Conservation (phyloP, 2,329 filamentous ascomycete species). For the Massarina eburnea region DNA sequence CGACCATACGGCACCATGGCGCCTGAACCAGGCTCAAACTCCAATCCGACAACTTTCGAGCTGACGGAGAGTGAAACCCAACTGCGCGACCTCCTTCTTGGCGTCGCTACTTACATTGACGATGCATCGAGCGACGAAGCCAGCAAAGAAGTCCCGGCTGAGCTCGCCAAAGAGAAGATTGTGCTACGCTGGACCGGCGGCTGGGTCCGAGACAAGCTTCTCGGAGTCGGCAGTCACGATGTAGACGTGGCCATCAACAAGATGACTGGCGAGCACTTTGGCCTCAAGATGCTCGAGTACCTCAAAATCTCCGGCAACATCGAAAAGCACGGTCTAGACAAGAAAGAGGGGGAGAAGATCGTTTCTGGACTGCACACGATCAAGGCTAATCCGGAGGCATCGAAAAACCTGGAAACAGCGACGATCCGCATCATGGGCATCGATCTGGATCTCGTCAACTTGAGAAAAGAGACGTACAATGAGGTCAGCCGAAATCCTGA, state of each 20-base stretch:
- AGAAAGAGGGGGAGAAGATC: constrained; percentile 58
- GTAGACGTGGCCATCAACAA: constrained; percentile 84
- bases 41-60: constrained; percentile 44
- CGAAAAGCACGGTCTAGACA: constrained; percentile 59
- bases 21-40: constrained; percentile 7
- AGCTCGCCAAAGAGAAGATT: constrained; percentile 48
- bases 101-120: constrained; percentile 74
- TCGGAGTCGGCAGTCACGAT: constrained; percentile 72
- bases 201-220: constrained; percentile 84
- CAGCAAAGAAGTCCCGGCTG: constrained; percentile 44
- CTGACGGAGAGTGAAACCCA: constrained; percentile 72
- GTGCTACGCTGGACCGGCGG: constrained; percentile 76
- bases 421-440: constrained; percentile 82
- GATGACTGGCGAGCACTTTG: constrained; percentile 80
- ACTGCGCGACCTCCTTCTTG: constrained; percentile 74
- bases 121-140: constrained; percentile 32
- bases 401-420: constrained; percentile 91
- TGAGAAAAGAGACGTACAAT: constrained; percentile 87
- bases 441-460: constrained; percentile 92
- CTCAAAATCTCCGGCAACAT: constrained; percentile 63
- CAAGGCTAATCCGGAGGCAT: constrained; percentile 90
- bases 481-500: constrained; percentile 87
- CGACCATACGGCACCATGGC: constrained; percentile 34
- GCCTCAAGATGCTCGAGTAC: constrained; percentile 67
- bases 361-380: constrained; percentile 79